Evolutionary conservation across 768 basidiomycete genomes (phyloP).

Genomic region (Suillus fuscotomentosus): DNA sequence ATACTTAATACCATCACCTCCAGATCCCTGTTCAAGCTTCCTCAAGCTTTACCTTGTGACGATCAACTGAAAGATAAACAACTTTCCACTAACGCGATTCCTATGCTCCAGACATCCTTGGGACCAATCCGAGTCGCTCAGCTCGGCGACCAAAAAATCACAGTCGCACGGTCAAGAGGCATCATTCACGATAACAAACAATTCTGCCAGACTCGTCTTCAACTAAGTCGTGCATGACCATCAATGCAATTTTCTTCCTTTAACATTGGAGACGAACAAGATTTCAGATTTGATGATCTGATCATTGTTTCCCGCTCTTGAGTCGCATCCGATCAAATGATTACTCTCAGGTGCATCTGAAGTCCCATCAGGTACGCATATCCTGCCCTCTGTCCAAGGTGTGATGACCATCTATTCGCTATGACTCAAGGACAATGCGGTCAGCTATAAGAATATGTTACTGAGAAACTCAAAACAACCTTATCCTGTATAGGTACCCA

Average conservation of each 20-base stretch:
- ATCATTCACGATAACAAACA: not conserved
- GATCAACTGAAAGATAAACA: constrained; percentile 3
- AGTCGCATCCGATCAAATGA: not conserved
- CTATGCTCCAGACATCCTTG: not conserved
- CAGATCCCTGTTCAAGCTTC: constrained; percentile 25
- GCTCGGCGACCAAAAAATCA: constrained; percentile 21
- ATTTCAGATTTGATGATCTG: not conserved
- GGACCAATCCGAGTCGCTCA: constrained; percentile 8
- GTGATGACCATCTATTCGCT: not conserved
- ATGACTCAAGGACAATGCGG: not conserved
- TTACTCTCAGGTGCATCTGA: not conserved
- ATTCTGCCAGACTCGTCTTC: not conserved
- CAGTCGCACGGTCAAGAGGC: not conserved
- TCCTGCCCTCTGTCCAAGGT: not conserved
- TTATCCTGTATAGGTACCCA: not conserved
- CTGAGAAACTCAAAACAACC: not conserved
- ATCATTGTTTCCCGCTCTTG: not conserved
- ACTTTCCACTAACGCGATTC: not conserved
- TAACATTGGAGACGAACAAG: not conserved
- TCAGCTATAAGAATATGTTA: not conserved
- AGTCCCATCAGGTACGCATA: not conserved
- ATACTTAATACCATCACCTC: constrained; percentile 23
- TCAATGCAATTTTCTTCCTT: not conserved
- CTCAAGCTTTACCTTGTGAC: constrained; percentile 19
- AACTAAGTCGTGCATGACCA: not conserved